These are phyloP conservation scores for Brassica balearica DNA, from an alignment of 441 rosid species.

Conservation along the genomic window DNA sequence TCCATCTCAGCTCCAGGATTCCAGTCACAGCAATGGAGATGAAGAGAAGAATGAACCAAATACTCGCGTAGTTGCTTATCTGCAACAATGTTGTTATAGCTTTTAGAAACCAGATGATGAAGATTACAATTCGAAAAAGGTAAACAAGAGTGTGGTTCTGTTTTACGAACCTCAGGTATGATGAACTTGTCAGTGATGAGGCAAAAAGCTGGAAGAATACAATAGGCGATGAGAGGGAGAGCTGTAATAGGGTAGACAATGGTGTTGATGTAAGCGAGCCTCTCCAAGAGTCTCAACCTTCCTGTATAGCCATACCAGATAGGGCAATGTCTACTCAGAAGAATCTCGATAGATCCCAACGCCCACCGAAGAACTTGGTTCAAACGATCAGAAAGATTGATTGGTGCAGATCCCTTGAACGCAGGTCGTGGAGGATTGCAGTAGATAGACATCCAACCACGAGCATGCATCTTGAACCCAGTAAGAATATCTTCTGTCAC, in stretches of 20 bases:
- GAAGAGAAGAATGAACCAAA: constrained; percentile 95
- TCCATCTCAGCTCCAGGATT: constrained; percentile 92
- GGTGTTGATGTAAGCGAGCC: constrained; percentile 92
- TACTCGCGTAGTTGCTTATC: constrained; percentile 98
- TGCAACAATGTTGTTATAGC: constrained; percentile 44
- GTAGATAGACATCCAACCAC: constrained; percentile 95
- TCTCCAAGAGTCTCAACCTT: constrained; percentile 78
- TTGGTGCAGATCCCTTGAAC: constrained; percentile 98
- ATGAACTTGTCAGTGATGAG: constrained; percentile 90
- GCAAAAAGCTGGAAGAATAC: constrained; percentile 92
- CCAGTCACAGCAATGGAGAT: constrained; percentile 84
- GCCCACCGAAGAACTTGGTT: constrained; percentile 99
- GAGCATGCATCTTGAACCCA: constrained; percentile 99
- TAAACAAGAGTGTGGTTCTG: constrained; percentile 20
- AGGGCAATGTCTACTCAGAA: constrained; percentile 97
- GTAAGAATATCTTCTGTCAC: constrained; percentile 98
- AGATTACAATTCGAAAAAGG: neutral
- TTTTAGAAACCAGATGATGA: constrained; percentile 18
- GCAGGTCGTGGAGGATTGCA: constrained; percentile 99
- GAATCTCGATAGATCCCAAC: constrained; percentile 91
- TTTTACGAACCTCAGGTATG: constrained; percentile 80
- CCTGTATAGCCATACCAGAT: constrained; percentile 97
- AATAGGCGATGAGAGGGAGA: constrained; percentile 88
- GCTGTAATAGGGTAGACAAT: constrained; percentile 95
- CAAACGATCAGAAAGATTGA: constrained; percentile 98